Conservation (phyloP, 495 filamentous ascomycete species). For the Aspergillus homomorphus region DNA sequence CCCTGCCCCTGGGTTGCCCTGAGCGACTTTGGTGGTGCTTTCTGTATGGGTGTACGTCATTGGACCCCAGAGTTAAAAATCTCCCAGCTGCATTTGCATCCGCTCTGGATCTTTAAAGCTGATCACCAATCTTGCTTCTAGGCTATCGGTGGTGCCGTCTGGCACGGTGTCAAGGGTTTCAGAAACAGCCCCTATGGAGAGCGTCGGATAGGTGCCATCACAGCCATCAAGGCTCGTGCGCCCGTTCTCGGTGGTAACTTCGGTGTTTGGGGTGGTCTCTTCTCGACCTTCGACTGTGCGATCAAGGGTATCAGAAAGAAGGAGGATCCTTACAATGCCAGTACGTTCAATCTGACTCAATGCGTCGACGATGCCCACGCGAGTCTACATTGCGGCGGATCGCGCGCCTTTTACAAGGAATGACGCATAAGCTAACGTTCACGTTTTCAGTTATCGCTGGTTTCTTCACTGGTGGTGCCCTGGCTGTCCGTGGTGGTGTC, state of each 20-base stretch:
- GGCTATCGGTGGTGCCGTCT: conserved; percentile 85
- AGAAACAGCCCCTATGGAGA: conserved; percentile 88
- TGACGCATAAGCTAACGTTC: conserved; percentile 8
- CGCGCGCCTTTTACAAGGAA: background rate
- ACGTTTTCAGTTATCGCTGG: conserved; percentile 67
- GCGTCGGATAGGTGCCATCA: conserved; percentile 90
- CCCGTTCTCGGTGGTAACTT: conserved; percentile 97
- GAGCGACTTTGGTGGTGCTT: conserved; percentile 95
- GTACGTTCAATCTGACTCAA: conserved; percentile 44
- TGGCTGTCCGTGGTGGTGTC: conserved; percentile 85
- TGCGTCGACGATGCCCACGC: background rate
- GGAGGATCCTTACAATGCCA: conserved; percentile 96
- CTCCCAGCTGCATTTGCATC: conserved; percentile 96
- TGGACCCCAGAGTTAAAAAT: conserved; percentile 58
- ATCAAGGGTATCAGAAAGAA: conserved; percentile 93
- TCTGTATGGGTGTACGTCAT: conserved; percentile 89
- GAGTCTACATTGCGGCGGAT: too few species aligned
- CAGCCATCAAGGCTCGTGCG: conserved; percentile 94
- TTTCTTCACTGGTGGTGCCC: conserved; percentile 91
- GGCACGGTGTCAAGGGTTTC: conserved; percentile 98
- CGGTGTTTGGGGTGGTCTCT: conserved; percentile 93
- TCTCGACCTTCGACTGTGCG: conserved; percentile 94
- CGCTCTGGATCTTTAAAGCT: conserved; percentile 94
- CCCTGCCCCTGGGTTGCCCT: conserved; percentile 96
- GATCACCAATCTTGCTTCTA: conserved; percentile 9